Evolutionary conservation across 2,329 filamentous ascomycete species (phyloP), one percentile per base, ranked within the genome.

Genomic region (Aschersonia sp.): DNA sequence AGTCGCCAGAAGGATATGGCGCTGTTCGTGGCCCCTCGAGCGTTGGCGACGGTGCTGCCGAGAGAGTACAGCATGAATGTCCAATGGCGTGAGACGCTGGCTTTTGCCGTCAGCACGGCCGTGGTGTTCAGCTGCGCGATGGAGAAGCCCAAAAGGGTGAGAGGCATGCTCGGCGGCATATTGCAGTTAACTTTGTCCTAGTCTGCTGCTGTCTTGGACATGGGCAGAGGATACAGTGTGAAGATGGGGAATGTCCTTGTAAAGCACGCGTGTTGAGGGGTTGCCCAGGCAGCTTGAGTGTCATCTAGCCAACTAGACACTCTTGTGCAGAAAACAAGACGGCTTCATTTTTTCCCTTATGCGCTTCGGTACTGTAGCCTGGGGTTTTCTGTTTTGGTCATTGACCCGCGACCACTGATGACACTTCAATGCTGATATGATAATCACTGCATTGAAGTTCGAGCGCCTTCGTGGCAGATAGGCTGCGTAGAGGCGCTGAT

Each of bases 11-110:
- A 84, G 57, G 87, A 94, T 58, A 75, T 94, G 59, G 78, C 82
- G 6, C 71, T 92, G 40, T 94, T 94, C 60, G 86, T 92, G 43
- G 79, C 84, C 28, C 88, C 88, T 0, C 73, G 86, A 52, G 88
- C 87, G 10, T 69, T 86, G 52, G 85, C 84, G 6, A 86, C 84
- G 0, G 61, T 89, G 51, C 65, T 94, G 12, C 87, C 88, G 5
- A 69, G 87, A 51, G 71, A 76, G 41, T 94, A 92, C 61, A 59
- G 63, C 2, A 56, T 63, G 50, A 67, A 79, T 57, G 73, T 80
- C 63, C 75, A 83, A 67, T 83, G 80, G 78, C 70, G 75, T 46
- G 84, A 88, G 67, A 78, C 72, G 40, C 51, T 77, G 31, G 74
- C 73, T 1, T 89, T 89, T 63, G 78, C 83, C 0, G 59, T 73